Evolutionary conservation across 2,329 filamentous ascomycete species (phyloP).

Genomic region (Monosporascus sp.): DNA sequence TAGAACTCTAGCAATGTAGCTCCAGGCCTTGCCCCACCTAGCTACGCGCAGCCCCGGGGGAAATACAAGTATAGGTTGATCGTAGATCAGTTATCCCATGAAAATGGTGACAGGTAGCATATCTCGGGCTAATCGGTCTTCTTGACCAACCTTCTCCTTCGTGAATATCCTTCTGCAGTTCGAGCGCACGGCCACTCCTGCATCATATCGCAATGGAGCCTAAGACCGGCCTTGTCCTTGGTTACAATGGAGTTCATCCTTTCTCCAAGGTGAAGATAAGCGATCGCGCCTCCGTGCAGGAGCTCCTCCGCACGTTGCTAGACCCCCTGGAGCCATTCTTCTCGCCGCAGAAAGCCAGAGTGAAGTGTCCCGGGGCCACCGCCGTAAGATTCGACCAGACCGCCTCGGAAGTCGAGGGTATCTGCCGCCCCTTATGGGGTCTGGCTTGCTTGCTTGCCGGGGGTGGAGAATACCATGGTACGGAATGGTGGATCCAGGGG

Average conservation of each 20-base stretch:
- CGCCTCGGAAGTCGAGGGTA: constrained; percentile 72
- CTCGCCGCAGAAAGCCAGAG: constrained; percentile 58
- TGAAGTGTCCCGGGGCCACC: constrained; percentile 63
- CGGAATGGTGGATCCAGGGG: constrained; percentile 64
- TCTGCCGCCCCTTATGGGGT: constrained; percentile 71
- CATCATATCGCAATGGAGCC: constrained; percentile 17
- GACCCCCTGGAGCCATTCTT: constrained; percentile 69
- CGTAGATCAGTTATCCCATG: background rate
- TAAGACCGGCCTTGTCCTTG: constrained; percentile 37
- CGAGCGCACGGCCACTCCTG: background rate
- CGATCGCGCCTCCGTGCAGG: constrained; percentile 52
- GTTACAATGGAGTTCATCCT: constrained; percentile 49
- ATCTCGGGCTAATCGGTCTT: background rate
- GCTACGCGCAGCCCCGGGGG: background rate
- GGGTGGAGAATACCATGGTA: constrained; percentile 57
- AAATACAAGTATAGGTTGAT: background rate
- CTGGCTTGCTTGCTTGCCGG: constrained; percentile 66
- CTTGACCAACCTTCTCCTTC: constrained; percentile 1
- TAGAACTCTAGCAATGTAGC: background rate
- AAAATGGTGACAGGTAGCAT: background rate
- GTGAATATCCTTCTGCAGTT: background rate
- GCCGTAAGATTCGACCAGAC: constrained; percentile 74
- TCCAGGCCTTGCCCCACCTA: background rate
- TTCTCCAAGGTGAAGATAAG: constrained; percentile 48
- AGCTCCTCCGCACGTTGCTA: constrained; percentile 57